Percentiles rank a stretch among this genome's conserved stretches.
Conservation (phyloP, 257 asterid species). For the Solanum dulcamara region DNA sequence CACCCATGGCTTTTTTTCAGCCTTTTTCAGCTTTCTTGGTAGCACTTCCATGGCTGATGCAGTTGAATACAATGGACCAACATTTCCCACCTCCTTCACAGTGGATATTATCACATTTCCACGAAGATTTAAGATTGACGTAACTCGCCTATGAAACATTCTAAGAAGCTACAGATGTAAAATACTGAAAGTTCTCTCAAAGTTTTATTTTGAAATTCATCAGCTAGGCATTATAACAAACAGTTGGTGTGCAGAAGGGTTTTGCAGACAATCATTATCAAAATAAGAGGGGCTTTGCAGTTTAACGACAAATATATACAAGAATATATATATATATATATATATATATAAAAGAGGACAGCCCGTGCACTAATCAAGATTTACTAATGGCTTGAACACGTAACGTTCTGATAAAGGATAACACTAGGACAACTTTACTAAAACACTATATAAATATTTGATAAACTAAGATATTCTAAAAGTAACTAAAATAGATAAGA, state of each 20-base stretch:
- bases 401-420: no score
- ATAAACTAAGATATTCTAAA: no score
- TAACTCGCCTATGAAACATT: neutral
- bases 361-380: no score
- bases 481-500: no score
- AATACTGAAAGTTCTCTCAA: neutral
- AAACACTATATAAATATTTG: no score
- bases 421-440: no score
- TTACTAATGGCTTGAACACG: no score
- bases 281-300: neutral
- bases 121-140: neutral
- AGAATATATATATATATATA: no score
- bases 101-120: neutral
- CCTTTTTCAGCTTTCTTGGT: slow-evolving; percentile 36
- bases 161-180: neutral
- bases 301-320: no score
- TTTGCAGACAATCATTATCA: neutral
- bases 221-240: neutral
- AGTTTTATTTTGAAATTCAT: no score
- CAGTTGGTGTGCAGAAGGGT: neutral
- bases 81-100: neutral
- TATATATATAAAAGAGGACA: no score
- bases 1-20: slow-evolving; percentile 57
- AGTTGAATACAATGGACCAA: slow-evolving; percentile 15
- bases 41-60: slow-evolving; percentile 6